A percentile compares a stretch with the other conserved stretches of the same genome.
phyloP scores from a whole-genome alignment of 768 basidiomycete genomes.

The Kwoniella dejecticola region DNA sequence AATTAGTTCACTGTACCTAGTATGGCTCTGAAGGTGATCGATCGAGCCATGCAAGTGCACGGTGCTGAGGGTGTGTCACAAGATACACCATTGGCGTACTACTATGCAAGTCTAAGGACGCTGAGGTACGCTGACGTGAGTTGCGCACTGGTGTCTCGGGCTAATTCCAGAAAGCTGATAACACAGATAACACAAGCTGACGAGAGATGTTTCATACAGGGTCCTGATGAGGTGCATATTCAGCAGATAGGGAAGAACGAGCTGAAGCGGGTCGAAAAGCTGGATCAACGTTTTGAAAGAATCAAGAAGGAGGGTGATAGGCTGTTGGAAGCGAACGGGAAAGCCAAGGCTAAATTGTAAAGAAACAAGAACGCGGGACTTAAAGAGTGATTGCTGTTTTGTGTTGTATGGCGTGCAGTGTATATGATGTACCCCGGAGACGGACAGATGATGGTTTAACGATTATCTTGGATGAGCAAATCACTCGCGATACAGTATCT shows the following conservation, averaged over 20 bases:
- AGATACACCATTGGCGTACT: slow-evolving; percentile 76
- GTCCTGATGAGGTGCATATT: slow-evolving; percentile 73
- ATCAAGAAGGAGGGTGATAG: slow-evolving; percentile 30
- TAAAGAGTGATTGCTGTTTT: no score
- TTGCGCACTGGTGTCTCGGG: background rate
- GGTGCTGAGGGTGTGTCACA: slow-evolving; percentile 96
- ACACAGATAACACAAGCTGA: slow-evolving; percentile 21
- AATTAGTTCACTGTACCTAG: slow-evolving; percentile 87
- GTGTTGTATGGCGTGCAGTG: no score
- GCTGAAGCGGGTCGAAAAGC: slow-evolving; percentile 70
- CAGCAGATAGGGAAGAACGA: slow-evolving; percentile 92
- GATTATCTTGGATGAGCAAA: no score
- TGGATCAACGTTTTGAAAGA: slow-evolving; percentile 52
- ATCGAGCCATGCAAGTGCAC: slow-evolving; percentile 92
- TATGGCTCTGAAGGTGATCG: slow-evolving; percentile 84
- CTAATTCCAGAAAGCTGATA: no score
- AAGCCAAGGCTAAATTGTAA: slow-evolving; percentile 35
- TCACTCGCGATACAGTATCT: no score
- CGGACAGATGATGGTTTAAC: no score
- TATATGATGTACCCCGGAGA: no score
- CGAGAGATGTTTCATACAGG: slow-evolving; percentile 22
- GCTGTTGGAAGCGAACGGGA: slow-evolving; percentile 20
- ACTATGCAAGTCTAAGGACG: slow-evolving; percentile 80
- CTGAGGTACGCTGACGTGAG: slow-evolving; percentile 64
- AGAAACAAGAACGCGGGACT: no score